These are phyloP conservation scores for Trametes versicolor DNA, from an alignment of 1,284 basidiomycete species.

Conservation along the genomic window DNA sequence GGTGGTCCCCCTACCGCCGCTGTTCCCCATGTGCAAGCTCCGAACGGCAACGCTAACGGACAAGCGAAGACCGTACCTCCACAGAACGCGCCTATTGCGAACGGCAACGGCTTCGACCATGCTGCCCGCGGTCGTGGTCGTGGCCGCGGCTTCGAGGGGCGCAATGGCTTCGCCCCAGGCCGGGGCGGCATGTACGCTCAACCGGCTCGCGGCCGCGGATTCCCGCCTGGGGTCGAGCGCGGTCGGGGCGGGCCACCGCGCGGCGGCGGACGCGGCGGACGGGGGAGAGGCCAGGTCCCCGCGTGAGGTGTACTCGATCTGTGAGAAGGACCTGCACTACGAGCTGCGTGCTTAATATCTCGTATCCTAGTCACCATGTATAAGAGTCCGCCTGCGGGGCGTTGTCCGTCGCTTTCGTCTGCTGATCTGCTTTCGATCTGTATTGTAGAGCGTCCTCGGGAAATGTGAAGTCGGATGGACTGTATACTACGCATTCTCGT, in stretches of 20 bases:
- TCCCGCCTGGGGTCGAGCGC: conserved; percentile 36
- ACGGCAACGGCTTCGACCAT: conserved; percentile 11
- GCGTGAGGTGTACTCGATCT: conserved; percentile 7
- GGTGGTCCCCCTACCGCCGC: conserved; percentile 23
- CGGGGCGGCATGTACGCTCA: conserved; percentile 6
- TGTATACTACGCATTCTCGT: neutral
- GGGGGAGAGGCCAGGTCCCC: conserved; percentile 2
- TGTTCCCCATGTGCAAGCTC: conserved; percentile 1
- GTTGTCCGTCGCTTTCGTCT: conserved; percentile 4
- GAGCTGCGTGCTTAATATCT: neutral
- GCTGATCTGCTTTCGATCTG: conserved; percentile 9
- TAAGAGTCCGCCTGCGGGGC: conserved; percentile 5
- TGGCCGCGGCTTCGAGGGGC: conserved; percentile 34
- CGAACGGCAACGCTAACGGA: conserved; percentile 27
- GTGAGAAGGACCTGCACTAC: neutral
- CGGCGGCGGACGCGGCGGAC: neutral
- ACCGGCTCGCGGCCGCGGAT: conserved; percentile 44
- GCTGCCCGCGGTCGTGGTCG: conserved; percentile 37
- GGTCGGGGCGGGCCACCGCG: conserved; percentile 31
- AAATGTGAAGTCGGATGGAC: neutral
- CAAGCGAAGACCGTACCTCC: conserved; percentile 17
- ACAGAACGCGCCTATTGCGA: conserved; percentile 1
- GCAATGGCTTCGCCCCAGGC: neutral
- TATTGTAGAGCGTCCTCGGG: conserved; percentile 4
- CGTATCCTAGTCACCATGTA: conserved; percentile 7